Conservation (phyloP, 163 green algal genomes). For the Scenedesmus sp. region DNA sequence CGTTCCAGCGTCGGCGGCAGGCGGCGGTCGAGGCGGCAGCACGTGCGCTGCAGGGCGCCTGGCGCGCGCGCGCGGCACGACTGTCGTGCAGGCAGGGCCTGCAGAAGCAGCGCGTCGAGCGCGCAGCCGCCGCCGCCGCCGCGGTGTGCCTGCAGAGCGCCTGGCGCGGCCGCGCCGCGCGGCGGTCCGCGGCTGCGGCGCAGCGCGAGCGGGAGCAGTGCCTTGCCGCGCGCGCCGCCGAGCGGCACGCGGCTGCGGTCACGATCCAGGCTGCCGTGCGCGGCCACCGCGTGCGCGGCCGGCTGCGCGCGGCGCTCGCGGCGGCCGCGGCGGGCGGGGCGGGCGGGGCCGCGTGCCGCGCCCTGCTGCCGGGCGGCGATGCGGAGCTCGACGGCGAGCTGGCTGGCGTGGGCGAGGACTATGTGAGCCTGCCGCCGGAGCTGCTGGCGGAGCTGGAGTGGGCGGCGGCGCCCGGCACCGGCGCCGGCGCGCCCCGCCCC, state of each 20-base stretch:
- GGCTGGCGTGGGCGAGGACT: constrained; percentile 2
- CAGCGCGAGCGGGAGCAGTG: neutral
- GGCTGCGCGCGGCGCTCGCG: constrained; percentile 20
- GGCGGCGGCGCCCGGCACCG: no score
- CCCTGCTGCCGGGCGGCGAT: no score
- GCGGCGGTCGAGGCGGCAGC: neutral
- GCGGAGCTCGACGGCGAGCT: neutral
- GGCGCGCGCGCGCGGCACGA: constrained; percentile 1
- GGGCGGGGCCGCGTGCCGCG: neutral
- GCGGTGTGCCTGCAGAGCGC: neutral
- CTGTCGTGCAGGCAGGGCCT: constrained; percentile 11
- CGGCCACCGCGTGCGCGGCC: neutral
- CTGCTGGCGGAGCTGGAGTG: constrained; percentile 5
- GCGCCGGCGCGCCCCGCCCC: no score
- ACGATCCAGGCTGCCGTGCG: constrained; percentile 18
- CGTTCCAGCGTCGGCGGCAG: no score
- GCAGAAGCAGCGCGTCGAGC: neutral
- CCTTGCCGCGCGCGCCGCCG: neutral
- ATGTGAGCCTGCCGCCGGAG: neutral
- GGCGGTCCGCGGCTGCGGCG: neutral
- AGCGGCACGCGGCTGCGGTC: constrained; percentile 3
- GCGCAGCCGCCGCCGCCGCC: constrained; percentile 1
- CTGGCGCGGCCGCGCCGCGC: neutral
- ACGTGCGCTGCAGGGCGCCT: constrained; percentile 7
- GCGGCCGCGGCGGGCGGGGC: constrained; percentile 3